Evolutionary conservation across 148 eudicot species (phyloP).

Genomic region (Amaranthus palmeri): DNA sequence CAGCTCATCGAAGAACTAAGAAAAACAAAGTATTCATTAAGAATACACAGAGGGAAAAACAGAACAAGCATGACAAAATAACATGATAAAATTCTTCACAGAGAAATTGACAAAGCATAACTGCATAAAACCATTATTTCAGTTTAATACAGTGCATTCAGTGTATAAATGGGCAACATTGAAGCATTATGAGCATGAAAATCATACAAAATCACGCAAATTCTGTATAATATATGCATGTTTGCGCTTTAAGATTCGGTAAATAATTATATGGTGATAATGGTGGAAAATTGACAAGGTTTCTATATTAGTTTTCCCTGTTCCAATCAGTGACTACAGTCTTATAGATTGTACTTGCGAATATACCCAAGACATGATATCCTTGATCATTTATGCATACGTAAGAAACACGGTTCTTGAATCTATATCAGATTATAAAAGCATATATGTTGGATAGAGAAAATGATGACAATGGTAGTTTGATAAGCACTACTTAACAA

Average conservation of each 20-base stretch:
- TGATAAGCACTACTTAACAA: too few species aligned
- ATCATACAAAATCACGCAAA: not conserved
- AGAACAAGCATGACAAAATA: not conserved
- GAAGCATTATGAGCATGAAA: not conserved
- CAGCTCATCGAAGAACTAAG: constrained; percentile 78
- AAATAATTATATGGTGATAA: not conserved
- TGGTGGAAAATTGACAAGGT: not conserved
- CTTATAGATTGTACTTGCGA: too few species aligned
- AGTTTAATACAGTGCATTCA: not conserved
- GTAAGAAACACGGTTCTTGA: too few species aligned
- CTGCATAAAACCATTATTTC: not conserved
- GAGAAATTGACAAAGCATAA: not conserved
- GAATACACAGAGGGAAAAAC: not conserved
- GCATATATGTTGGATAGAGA: too few species aligned
- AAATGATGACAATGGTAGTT: too few species aligned
- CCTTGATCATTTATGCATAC: too few species aligned
- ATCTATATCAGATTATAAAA: too few species aligned
- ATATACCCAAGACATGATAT: too few species aligned
- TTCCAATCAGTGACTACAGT: too few species aligned
- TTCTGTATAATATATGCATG: not conserved
- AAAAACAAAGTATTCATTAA: constrained; percentile 6
- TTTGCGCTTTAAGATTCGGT: too few species aligned
- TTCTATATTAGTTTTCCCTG: not conserved
- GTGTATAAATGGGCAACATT: not conserved
- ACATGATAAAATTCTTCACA: not conserved